Conservation (phyloP, 2,329 filamentous ascomycete genomes). For the Pyrenophora tritici-repentis region DNA sequence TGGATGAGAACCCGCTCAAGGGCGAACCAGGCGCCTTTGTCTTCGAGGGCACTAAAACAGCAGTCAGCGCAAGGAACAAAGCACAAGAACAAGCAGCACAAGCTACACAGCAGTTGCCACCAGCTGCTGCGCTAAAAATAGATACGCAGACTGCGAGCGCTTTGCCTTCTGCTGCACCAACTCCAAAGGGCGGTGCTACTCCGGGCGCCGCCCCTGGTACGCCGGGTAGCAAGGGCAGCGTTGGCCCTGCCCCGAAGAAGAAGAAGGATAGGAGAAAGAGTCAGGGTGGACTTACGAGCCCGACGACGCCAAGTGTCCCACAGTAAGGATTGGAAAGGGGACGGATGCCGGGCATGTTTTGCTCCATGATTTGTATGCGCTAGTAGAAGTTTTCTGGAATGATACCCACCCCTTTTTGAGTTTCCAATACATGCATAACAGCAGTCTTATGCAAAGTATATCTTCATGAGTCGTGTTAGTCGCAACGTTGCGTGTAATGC, state of each 20-base stretch:
- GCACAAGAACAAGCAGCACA: constrained; percentile 40
- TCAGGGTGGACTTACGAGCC: constrained; percentile 40
- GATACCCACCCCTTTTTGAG: constrained; percentile 9
- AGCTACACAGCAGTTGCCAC: constrained; percentile 16
- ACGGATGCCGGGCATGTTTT: not conserved
- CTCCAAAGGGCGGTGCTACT: constrained; percentile 32
- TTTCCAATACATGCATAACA: no score
- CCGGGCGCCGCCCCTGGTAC: constrained; percentile 22
- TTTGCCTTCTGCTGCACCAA: constrained; percentile 35
- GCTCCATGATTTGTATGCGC: not conserved
- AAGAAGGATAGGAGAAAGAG: constrained; percentile 48
- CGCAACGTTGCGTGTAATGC: no score
- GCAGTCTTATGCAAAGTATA: no score
- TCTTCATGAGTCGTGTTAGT: no score
- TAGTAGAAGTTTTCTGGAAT: not conserved
- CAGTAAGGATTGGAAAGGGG: not conserved
- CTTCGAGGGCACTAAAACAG: constrained; percentile 53
- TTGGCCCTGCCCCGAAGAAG: constrained; percentile 33
- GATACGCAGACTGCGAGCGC: constrained; percentile 32
- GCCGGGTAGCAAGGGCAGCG: constrained; percentile 32
- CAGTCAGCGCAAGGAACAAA: constrained; percentile 49
- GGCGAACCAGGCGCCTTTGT: constrained; percentile 68
- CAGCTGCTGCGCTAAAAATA: constrained; percentile 19
- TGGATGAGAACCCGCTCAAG: constrained; percentile 66
- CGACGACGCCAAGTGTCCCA: constrained; percentile 35